phyloP scores from a whole-genome alignment of 192 early-diverging fungal species.

The Obelidium mucronatum region DNA sequence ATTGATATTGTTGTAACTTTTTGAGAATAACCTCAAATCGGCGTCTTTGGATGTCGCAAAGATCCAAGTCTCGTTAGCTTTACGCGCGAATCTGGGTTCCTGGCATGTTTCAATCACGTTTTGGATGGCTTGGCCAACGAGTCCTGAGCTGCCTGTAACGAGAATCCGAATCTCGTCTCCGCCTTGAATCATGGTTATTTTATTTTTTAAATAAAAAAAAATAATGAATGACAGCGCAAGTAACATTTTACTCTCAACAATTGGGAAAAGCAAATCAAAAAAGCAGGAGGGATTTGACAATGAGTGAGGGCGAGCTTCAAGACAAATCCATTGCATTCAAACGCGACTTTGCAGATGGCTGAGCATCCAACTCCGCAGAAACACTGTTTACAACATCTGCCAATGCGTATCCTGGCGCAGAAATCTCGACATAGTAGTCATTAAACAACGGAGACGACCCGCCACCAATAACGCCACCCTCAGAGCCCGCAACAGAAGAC shows the following conservation, averaged over 20 bases:
- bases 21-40: constrained; percentile 78
- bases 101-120: constrained; percentile 36
- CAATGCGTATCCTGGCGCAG: constrained; percentile 39
- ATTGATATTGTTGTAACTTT: constrained; percentile 28
- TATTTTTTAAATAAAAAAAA: not conserved
- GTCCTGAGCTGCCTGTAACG: constrained; percentile 80
- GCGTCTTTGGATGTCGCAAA: constrained; percentile 79
- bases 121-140: constrained; percentile 77
- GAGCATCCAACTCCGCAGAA: constrained; percentile 35
- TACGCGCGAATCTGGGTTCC: constrained; percentile 31
- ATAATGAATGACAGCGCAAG: not conserved
- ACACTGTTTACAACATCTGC: constrained; percentile 47
- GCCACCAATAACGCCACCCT: constrained; percentile 25
- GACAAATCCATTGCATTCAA: constrained; percentile 53
- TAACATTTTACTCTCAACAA: no score
- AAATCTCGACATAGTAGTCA: constrained; percentile 44
- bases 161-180: constrained; percentile 50
- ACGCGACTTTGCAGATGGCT: constrained; percentile 3
- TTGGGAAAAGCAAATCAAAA: no score
- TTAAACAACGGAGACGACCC: constrained; percentile 40
- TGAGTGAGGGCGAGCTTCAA: constrained; percentile 15
- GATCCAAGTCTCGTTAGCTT: constrained; percentile 76
- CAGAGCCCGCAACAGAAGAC: not conserved
- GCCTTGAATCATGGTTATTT: not conserved
- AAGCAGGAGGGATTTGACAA: not conserved